Evolutionary conservation across 2,329 filamentous ascomycete genomes (phyloP).

Genomic region (Nothophoma quercina): DNA sequence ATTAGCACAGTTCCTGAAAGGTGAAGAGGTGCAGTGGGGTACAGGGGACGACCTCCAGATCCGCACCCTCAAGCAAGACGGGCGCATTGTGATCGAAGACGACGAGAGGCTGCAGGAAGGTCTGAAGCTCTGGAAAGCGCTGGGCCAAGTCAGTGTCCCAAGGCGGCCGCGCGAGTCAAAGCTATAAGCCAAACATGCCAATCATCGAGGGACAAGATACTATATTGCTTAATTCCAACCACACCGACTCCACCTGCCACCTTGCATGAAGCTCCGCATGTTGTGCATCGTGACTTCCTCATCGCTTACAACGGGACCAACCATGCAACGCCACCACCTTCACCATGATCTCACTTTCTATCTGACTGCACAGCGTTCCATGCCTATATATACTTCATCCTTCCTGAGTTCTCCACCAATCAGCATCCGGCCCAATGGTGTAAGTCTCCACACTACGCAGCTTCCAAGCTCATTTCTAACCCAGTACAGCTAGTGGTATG

Average conservation of each 20-base stretch:
- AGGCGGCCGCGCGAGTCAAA: conserved; percentile 5
- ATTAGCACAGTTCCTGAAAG: conserved; percentile 52
- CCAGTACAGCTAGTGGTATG: background rate
- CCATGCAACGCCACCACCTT: too few relatives aligned
- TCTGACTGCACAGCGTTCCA: too few relatives aligned
- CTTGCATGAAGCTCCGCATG: too few relatives aligned
- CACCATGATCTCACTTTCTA: too few relatives aligned
- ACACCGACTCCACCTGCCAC: too few relatives aligned
- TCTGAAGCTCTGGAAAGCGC: conserved; percentile 56
- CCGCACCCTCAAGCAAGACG: conserved; percentile 56
- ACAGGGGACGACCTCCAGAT: conserved; percentile 49
- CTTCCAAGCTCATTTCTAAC: background rate
- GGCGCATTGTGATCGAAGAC: conserved; percentile 54
- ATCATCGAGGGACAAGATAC: too few relatives aligned
- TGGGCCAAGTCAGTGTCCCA: conserved; percentile 35
- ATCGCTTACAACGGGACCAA: too few relatives aligned
- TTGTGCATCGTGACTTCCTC: too few relatives aligned
- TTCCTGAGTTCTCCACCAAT: background rate
- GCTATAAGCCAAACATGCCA: background rate
- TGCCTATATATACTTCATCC: too few relatives aligned
- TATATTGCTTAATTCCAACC: too few relatives aligned
- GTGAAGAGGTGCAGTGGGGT: conserved; percentile 52
- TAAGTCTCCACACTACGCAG: background rate
- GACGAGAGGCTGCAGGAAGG: conserved; percentile 59
- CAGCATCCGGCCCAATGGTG: background rate